Evolutionary conservation across 805 yeast species (phyloP).

Genomic region (Candida lessepsii): DNA sequence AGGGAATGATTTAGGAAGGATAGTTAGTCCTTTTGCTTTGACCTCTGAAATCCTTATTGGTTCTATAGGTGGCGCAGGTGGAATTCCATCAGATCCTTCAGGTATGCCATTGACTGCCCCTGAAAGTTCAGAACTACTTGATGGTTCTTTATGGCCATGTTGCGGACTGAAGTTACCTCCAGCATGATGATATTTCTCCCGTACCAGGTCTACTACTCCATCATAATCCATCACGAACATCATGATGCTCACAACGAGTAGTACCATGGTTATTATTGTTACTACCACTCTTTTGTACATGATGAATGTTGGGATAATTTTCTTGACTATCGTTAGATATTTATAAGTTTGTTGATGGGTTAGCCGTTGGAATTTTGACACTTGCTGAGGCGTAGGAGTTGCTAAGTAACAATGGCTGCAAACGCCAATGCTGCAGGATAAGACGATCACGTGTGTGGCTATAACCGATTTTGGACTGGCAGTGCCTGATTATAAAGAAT

Average conservation of each 20-base stretch:
- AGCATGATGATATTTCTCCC: background rate
- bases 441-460: no score
- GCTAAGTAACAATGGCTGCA: no score
- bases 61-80: background rate
- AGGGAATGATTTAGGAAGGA: constrained; percentile 1
- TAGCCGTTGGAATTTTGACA: no score
- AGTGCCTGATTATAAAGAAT: no score
- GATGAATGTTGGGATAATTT: background rate
- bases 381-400: no score
- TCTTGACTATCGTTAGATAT: no score
- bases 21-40: background rate
- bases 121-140: no score
- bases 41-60: background rate
- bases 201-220: constrained; percentile 1
- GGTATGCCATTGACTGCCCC: background rate
- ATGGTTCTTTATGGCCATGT: no score
- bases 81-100: background rate
- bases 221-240: constrained; percentile 2
- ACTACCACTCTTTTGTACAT: background rate
- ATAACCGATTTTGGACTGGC: no score
- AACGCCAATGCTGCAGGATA: no score
- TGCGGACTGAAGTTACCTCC: background rate
- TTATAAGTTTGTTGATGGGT: no score
- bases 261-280: background rate
- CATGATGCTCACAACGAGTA: background rate